phyloP scores from a whole-genome alignment of 768 basidiomycete species.

The Xerocomellus intermedius region DNA sequence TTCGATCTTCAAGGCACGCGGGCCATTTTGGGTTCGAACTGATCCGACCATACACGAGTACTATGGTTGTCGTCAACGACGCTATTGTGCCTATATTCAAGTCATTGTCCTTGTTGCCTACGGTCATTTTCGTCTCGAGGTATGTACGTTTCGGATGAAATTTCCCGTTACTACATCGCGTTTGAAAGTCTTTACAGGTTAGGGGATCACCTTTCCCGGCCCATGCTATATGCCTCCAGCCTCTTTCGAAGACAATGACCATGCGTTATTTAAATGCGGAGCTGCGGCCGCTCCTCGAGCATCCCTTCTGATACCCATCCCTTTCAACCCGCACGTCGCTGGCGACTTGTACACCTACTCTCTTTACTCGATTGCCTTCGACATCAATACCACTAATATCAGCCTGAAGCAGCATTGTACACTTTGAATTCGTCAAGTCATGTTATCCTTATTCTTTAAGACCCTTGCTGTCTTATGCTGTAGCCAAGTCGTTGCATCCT shows the following conservation, averaged over 20 bases:
- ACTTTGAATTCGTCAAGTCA: constrained; percentile 2
- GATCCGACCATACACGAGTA: not conserved
- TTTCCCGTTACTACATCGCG: not conserved
- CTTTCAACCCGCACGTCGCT: constrained; percentile 14
- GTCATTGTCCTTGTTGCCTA: constrained; percentile 2
- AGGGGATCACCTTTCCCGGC: not conserved
- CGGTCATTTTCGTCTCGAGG: constrained; percentile 7
- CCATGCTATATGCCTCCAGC: not conserved
- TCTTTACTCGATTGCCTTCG: not conserved
- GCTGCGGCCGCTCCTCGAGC: not conserved
- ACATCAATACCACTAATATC: not conserved
- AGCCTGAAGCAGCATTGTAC: not conserved
- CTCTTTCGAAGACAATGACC: constrained; percentile 18
- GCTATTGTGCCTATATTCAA: not conserved
- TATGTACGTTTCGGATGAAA: not conserved
- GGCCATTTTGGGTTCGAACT: not conserved
- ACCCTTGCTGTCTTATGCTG: constrained; percentile 11
- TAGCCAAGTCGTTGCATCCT: constrained; percentile 2
- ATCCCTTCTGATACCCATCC: constrained; percentile 2
- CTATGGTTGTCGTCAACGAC: not conserved
- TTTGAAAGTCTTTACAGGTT: not conserved
- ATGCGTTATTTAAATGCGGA: constrained; percentile 1
- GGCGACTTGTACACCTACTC: constrained; percentile 15
- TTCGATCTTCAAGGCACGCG: too few relatives aligned
- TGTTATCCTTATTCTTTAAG: constrained; percentile 14